These are phyloP conservation scores for Phialophora verrucosa DNA, from an alignment of 2,329 filamentous ascomycete genomes.

Conservation along the genomic window DNA sequence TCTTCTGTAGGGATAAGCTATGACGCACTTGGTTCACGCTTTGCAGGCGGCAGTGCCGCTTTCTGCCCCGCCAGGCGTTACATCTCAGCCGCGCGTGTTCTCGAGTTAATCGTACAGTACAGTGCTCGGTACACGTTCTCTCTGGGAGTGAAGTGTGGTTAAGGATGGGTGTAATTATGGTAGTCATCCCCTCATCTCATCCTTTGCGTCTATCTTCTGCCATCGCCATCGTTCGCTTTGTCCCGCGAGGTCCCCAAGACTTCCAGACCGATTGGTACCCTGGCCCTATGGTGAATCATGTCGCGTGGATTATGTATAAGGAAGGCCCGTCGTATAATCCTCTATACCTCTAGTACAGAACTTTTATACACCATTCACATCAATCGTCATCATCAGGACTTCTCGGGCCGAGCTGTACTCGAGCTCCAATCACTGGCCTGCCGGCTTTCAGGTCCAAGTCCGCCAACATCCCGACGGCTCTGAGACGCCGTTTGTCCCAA, in stretches of 20 bases:
- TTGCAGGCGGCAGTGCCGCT: neutral
- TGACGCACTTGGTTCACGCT: neutral
- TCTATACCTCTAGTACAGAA: neutral
- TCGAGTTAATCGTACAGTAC: neutral
- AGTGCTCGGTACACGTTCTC: neutral
- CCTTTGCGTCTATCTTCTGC: neutral
- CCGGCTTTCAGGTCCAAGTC: conserved; percentile 15
- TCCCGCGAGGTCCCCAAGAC: neutral
- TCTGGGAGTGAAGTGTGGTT: neutral
- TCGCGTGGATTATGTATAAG: neutral
- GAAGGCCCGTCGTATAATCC: neutral
- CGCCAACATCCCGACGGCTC: conserved; percentile 25
- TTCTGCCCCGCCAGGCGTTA: neutral
- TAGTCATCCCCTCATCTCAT: neutral
- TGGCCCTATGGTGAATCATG: neutral
- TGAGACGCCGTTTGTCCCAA: neutral
- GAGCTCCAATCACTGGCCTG: conserved; percentile 32
- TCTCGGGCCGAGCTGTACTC: conserved; percentile 29
- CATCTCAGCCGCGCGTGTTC: neutral
- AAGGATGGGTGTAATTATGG: neutral
- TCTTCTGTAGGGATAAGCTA: neutral
- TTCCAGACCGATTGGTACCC: neutral
- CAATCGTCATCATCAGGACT: neutral
- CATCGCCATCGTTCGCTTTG: neutral
- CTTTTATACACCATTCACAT: neutral